Percentiles rank a stretch among this genome's conserved stretches.
phyloP scores from a whole-genome alignment of 2,329 filamentous ascomycete species.

The Tothia fuscella region DNA sequence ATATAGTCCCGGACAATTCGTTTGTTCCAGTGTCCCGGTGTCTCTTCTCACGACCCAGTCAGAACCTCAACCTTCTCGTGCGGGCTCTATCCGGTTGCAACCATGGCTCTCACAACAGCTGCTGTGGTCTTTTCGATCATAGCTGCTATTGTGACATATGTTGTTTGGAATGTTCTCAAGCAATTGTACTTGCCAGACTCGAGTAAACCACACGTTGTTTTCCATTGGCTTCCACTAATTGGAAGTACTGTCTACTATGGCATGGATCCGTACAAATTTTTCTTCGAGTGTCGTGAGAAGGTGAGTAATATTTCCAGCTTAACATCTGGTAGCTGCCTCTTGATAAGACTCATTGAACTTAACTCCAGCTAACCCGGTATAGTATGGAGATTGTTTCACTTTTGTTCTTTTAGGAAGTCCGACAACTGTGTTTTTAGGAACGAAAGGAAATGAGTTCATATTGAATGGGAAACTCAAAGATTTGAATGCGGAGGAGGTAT shows the following conservation, averaged over 20 bases:
- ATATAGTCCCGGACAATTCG: too few species aligned
- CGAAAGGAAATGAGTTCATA: conserved; percentile 44
- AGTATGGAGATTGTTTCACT: conserved; percentile 44
- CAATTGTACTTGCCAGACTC: conserved; percentile 63
- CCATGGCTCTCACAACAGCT: too few species aligned
- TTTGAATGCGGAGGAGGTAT: conserved; percentile 44
- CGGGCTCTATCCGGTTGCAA: too few species aligned
- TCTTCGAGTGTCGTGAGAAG: conserved; percentile 47
- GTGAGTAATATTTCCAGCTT: too few species aligned
- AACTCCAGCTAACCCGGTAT: background rate
- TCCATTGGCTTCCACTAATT: conserved; percentile 59
- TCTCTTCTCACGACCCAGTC: too few species aligned
- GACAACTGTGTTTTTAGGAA: conserved; percentile 39
- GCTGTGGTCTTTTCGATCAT: too few species aligned
- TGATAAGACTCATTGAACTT: background rate
- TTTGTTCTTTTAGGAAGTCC: conserved; percentile 41
- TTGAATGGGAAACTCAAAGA: conserved; percentile 43
- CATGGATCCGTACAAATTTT: conserved; percentile 61
- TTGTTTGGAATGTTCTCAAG: conserved; percentile 43
- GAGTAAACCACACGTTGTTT: conserved; percentile 54
- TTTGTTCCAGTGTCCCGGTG: too few species aligned
- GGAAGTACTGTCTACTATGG: conserved; percentile 35
- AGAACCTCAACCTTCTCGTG: too few species aligned
- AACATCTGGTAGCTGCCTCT: conserved; percentile 13
- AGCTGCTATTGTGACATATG: too few species aligned